Conservation (phyloP, 2,329 filamentous ascomycete species). For the Grosmannia penicillata region DNA sequence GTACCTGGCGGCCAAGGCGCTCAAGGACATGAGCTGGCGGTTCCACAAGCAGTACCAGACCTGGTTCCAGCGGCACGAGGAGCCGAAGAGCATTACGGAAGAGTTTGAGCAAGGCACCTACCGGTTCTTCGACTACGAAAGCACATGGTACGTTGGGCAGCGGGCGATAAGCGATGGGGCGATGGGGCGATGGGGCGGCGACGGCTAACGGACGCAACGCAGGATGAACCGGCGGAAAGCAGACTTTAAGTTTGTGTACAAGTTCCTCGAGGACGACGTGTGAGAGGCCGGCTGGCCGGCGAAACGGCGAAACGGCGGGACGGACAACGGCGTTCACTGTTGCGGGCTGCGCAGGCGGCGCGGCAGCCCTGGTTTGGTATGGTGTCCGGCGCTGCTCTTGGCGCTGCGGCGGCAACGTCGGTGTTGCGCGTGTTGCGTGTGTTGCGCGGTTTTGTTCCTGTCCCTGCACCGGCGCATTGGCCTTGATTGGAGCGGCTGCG, state of each 20-base stretch:
- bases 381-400: too few relatives aligned
- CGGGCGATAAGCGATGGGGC: too few relatives aligned
- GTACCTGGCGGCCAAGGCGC: conserved; percentile 85
- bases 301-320: background rate
- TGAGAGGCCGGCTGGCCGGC: conserved; percentile 17
- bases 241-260: conserved; percentile 97
- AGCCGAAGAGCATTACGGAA: conserved; percentile 96
- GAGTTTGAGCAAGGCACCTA: conserved; percentile 98
- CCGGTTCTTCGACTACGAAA: conserved; percentile 98
- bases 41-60: conserved; percentile 99
- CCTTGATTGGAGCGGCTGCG: too few relatives aligned
- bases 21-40: conserved; percentile 96
- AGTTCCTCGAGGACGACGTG: conserved; percentile 91
- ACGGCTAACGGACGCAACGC: background rate
- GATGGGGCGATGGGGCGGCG: too few relatives aligned
- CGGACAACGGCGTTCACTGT: background rate
- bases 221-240: conserved; percentile 99
- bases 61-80: conserved; percentile 97
- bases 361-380: too few relatives aligned
- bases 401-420: background rate
- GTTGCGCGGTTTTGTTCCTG: background rate
- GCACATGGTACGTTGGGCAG: conserved; percentile 64
- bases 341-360: background rate
- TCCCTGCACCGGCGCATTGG: too few relatives aligned
- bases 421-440: background rate